phyloP scores from a whole-genome alignment of 2,329 filamentous ascomycete species.

The Gliomastix tumulicola region DNA sequence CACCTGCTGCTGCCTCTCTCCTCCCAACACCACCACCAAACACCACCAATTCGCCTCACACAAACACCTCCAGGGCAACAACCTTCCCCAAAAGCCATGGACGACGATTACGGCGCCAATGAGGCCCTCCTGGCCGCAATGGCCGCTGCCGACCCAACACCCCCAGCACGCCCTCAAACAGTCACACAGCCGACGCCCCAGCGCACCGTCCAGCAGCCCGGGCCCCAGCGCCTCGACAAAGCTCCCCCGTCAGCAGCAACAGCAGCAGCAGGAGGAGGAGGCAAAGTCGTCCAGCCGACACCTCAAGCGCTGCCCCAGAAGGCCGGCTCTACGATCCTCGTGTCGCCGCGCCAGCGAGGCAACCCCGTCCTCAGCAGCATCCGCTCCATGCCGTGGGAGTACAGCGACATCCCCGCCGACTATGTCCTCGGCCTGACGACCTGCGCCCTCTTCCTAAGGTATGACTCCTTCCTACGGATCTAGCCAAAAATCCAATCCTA shows the following conservation, averaged over 20 bases:
- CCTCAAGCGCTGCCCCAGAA: conserved; percentile 73
- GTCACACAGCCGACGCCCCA: conserved; percentile 33
- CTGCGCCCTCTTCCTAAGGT: conserved; percentile 81
- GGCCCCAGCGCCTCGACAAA: conserved; percentile 49
- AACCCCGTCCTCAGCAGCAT: conserved; percentile 86
- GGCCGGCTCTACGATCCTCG: conserved; percentile 71
- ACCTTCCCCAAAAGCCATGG: conserved; percentile 25
- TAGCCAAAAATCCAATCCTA: conserved; percentile 2
- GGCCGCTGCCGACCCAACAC: conserved; percentile 35
- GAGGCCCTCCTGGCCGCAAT: conserved; percentile 49
- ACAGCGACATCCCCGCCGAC: conserved; percentile 92
- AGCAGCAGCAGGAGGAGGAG: conserved; percentile 17
- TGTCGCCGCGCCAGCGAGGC: conserved; percentile 88
- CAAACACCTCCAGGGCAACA: too few species aligned
- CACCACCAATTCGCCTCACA: too few species aligned
- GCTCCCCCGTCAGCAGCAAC: conserved; percentile 20
- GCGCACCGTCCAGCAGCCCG: conserved; percentile 34
- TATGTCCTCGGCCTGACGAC: conserved; percentile 84
- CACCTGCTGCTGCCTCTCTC: too few species aligned
- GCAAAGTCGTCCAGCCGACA: conserved; percentile 74
- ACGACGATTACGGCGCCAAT: conserved; percentile 52
- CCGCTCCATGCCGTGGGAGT: conserved; percentile 85
- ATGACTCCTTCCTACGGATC: conserved; percentile 1
- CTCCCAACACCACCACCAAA: too few species aligned
- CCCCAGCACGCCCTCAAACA: conserved; percentile 13